Conservation (phyloP, 768 basidiomycete genomes). For the Suillus luteus region DNA sequence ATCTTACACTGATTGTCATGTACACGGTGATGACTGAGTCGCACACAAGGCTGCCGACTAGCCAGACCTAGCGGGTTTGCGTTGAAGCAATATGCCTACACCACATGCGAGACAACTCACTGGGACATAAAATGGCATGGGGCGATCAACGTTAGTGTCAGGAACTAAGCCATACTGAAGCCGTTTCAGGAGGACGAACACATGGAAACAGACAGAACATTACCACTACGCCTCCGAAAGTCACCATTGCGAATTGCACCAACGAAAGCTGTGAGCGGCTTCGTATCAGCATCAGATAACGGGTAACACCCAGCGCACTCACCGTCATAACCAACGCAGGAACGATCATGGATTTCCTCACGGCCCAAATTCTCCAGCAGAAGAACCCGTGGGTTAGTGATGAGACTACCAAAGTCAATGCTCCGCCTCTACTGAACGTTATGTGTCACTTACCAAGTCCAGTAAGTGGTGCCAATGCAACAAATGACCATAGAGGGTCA, state of each 20-base stretch:
- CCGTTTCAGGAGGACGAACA: not conserved
- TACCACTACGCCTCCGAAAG: constrained; percentile 11
- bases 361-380: constrained; percentile 25
- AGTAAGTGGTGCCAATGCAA: constrained; percentile 9
- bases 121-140: constrained; percentile 16
- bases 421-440: not conserved
- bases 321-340: constrained; percentile 22
- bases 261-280: constrained; percentile 21
- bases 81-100: not conserved
- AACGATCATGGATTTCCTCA: constrained; percentile 9
- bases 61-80: constrained; percentile 21
- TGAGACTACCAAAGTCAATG: constrained; percentile 15
- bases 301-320: not conserved
- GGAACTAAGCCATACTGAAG: constrained; percentile 16
- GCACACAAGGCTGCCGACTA: constrained; percentile 22
- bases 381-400: constrained; percentile 23
- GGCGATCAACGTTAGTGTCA: constrained; percentile 1
- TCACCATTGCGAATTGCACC: constrained; percentile 24
- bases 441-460: constrained; percentile 22
- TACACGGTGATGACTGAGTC: constrained; percentile 23
- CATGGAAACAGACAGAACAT: not conserved
- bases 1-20: constrained; percentile 20
- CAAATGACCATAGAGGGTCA: constrained; percentile 16
- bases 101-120: not conserved
- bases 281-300: not conserved